A percentile compares a stretch with the other conserved stretches of the same genome.
Conservation (phyloP, 108 stramenopile species). For the Aureococcus anophagefferens region DNA sequence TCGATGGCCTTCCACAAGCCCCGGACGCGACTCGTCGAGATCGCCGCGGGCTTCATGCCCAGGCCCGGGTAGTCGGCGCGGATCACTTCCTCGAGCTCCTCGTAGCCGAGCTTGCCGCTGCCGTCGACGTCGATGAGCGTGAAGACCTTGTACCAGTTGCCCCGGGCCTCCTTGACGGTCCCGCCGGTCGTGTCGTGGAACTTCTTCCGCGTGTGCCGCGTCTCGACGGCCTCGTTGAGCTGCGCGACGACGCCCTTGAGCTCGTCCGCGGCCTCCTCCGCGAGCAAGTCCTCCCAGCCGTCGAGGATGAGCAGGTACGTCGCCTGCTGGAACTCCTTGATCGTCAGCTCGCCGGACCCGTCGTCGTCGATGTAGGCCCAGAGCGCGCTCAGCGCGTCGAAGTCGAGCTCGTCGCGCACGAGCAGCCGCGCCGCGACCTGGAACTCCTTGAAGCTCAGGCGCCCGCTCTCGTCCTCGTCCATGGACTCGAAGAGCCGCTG, state of each 20-base stretch:
- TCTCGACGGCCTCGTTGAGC: no score
- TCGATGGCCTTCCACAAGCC: background rate
- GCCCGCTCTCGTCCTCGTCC: background rate
- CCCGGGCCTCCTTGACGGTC: background rate
- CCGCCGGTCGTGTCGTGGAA: background rate
- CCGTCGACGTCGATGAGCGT: background rate
- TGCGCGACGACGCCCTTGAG: no score
- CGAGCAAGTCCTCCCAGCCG: background rate
- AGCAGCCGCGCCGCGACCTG: background rate
- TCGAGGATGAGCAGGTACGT: background rate
- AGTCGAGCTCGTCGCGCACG: background rate
- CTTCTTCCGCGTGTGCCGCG: no score
- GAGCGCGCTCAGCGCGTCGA: background rate
- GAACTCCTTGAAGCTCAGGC: background rate
- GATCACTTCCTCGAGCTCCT: background rate
- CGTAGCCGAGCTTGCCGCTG: background rate
- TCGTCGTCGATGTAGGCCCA: background rate
- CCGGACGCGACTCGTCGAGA: background rate
- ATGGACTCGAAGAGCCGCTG: background rate
- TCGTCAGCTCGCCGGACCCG: background rate
- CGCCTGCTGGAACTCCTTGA: background rate
- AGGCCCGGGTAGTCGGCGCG: background rate
- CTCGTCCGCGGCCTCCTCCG: no score
- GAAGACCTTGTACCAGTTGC: background rate
- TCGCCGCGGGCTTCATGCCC: background rate